These are phyloP conservation scores for Stenocarpella maydis DNA, from an alignment of 2,329 filamentous ascomycete genomes.

Conservation along the genomic window DNA sequence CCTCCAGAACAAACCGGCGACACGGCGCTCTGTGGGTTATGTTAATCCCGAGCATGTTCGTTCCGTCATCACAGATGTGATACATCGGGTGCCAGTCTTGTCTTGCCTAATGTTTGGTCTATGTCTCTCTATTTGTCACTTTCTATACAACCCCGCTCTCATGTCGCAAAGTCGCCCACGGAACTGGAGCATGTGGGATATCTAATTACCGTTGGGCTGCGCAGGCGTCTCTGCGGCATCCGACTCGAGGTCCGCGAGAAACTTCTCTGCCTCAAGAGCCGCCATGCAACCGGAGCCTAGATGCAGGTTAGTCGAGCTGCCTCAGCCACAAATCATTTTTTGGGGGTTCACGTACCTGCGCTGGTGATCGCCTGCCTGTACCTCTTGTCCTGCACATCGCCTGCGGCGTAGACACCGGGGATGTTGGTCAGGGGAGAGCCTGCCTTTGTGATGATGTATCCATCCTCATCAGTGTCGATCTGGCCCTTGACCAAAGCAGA, in stretches of 20 bases:
- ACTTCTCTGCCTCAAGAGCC: slow-evolving; percentile 95
- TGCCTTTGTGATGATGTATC: slow-evolving; percentile 88
- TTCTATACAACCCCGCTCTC: slow-evolving; percentile 16
- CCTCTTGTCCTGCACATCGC: slow-evolving; percentile 98
- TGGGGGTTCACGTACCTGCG: slow-evolving; percentile 71
- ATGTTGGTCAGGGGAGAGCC: slow-evolving; percentile 89
- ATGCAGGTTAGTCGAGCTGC: slow-evolving; percentile 36
- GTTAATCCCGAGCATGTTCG: background rate
- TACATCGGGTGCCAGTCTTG: background rate
- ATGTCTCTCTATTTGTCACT: slow-evolving; percentile 24
- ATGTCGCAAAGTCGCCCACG: background rate
- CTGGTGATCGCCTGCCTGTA: slow-evolving; percentile 98
- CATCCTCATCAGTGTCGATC: slow-evolving; percentile 86
- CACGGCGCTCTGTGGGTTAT: too few species aligned
- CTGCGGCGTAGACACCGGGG: slow-evolving; percentile 93
- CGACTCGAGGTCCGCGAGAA: slow-evolving; percentile 72
- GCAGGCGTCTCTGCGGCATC: slow-evolving; percentile 41
- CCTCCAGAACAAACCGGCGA: background rate
- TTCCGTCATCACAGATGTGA: background rate
- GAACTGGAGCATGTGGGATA: slow-evolving; percentile 7
- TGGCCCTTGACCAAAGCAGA: slow-evolving; percentile 91
- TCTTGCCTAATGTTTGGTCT: slow-evolving; percentile 8
- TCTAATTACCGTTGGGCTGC: slow-evolving; percentile 39
- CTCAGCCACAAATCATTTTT: slow-evolving; percentile 11
- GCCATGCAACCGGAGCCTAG: slow-evolving; percentile 92